Conservation (phyloP, 2,329 filamentous ascomycete genomes). For the Pseudophaeomoniella oleicola region DNA sequence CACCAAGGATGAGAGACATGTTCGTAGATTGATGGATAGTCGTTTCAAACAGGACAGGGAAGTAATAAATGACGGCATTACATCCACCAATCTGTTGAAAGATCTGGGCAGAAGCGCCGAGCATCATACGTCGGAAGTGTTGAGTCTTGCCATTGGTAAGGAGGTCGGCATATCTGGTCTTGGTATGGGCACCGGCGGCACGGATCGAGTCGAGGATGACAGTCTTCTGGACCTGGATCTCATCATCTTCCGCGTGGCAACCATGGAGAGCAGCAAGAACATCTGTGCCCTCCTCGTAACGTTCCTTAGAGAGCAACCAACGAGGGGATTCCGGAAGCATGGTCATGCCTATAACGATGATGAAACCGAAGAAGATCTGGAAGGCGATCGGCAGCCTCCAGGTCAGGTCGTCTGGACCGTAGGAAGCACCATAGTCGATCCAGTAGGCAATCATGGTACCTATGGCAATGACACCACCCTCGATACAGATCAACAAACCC, state of each 20-base stretch:
- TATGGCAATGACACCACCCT: neutral
- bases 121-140: conserved; percentile 23
- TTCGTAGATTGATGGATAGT: conserved; percentile 27
- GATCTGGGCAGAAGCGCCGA: conserved; percentile 24
- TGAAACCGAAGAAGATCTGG: conserved; percentile 33
- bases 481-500: conserved; percentile 36
- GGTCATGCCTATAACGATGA: conserved; percentile 28
- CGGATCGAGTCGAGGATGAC: conserved; percentile 49
- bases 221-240: conserved; percentile 40
- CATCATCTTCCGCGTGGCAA: conserved; percentile 31
- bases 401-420: conserved; percentile 14
- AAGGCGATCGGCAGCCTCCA: conserved; percentile 42
- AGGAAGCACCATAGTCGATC: conserved; percentile 4
- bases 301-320: conserved; percentile 21
- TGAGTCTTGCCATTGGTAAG: conserved; percentile 22
- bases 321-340: conserved; percentile 30
- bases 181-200: conserved; percentile 32
- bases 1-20: conserved; percentile 37
- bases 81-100: conserved; percentile 37
- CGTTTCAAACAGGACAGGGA: conserved; percentile 31
- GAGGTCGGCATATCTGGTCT: conserved; percentile 34
- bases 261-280: conserved; percentile 33
- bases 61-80: conserved; percentile 36
- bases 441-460: conserved; percentile 5
- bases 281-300: conserved; percentile 18